Base-by-base conservation (phyloP, 768 basidiomycete genomes). In the Leccinum broughii region DNA sequence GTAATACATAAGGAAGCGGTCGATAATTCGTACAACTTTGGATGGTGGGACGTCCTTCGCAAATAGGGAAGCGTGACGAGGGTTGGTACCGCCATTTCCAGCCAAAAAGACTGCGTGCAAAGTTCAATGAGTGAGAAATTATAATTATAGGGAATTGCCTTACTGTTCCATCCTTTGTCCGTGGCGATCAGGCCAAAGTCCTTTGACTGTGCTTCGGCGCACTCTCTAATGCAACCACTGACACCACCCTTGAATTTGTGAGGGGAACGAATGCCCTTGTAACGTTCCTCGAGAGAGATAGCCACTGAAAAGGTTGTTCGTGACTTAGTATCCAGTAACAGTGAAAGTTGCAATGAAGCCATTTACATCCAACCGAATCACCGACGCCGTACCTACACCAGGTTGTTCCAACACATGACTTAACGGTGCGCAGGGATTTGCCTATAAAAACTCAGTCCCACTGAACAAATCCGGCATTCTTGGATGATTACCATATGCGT, bases 231-330 rank as follows among this genome's bases (percentile, higher is more conserved):
- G 66, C 89, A 90, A 20, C 89, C 89, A 22, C 83, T 85, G 4
- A 92, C 87, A 11, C 89, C 89, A 26, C 88, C 89, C 72, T 90
- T 90, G 68, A 90, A 75, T 70, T 90, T 89, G 71, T 88, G 87
- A n/a, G 87, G 87, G 5, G 81, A 80, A 10, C 85, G 78, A 49
- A 90, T 80, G 17, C 89, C 87, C 57, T 84, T 83, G 70, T 90
- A 90, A 6, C 90, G 80, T 58, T 89, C 81, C 72, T 92, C 89
- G 5, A 92, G 80, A 61, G 82, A 77, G 41, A 90, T 79, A 0
- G 90, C 90, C 59, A 92, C 78, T 78, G 57, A 11, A 26, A 32
- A 26, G 2, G n/a, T 50, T 15, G 49, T 41, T n/a, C 8, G 39
- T 39, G 17, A 41, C 17, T 41, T 9, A n/a, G 17, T 39, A 39